phyloP scores from a whole-genome alignment of 2,329 filamentous ascomycete genomes.

The Penicillium decumbens region DNA sequence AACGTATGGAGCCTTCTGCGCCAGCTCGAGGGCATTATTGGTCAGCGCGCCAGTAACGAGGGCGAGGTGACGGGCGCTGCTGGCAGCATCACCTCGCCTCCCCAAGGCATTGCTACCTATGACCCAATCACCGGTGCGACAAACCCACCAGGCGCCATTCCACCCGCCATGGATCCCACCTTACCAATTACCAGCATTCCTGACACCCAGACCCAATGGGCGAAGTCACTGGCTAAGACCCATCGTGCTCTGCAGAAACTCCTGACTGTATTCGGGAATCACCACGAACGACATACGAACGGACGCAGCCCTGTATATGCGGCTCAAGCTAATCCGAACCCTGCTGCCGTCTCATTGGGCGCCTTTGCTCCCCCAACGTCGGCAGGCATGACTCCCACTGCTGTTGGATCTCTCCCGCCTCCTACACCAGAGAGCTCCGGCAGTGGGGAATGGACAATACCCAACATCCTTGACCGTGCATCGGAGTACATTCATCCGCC shows the following conservation, averaged over 20 bases:
- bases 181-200: conserved; percentile 27
- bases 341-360: conserved; percentile 12
- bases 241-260: conserved; percentile 46
- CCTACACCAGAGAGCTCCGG: conserved; percentile 48
- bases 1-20: conserved; percentile 40
- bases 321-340: conserved; percentile 13
- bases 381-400: conserved; percentile 31
- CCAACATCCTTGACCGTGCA: conserved; percentile 44
- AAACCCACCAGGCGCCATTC: conserved; percentile 27
- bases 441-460: conserved; percentile 45
- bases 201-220: conserved; percentile 44
- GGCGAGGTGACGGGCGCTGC: conserved; percentile 10
- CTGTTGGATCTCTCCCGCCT: conserved; percentile 37
- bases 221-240: conserved; percentile 44
- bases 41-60: conserved; percentile 39
- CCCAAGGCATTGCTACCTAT: conserved; percentile 17
- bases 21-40: conserved; percentile 43
- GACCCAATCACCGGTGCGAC: conserved; percentile 29
- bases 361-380: conserved; percentile 16
- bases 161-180: conserved; percentile 24
- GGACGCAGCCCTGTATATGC: conserved; percentile 17
- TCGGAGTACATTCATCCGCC: conserved; percentile 48
- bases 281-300: conserved; percentile 16
- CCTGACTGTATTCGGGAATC: conserved; percentile 37
- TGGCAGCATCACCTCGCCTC: conserved; percentile 17